Evolutionary conservation across 441 rosid genomes (phyloP), one percentile per base, ranked within the genome.

Genomic region (Erodium moschatum): DNA sequence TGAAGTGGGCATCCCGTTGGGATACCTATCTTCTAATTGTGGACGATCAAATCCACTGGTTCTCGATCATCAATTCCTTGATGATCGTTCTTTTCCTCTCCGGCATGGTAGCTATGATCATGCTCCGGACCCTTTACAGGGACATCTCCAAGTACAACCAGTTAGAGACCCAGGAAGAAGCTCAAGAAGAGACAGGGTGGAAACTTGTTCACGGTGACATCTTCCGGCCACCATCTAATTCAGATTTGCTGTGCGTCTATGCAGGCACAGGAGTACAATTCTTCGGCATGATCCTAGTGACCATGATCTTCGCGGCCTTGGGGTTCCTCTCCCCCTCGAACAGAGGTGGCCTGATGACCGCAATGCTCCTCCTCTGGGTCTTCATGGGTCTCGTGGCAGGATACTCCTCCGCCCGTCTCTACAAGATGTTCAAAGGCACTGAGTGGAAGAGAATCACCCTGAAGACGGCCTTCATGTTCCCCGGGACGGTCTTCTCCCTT

Each of bases 1-100:
- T 92, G 69, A 92, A 89, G 84, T 92, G 97, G 98, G 97, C 92
- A 1, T 92, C 94, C 11, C 83, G 98, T 19, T 90, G 98, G 98
- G 98, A 92, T 76, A 85, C 98, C 6, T 92, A 92, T 78, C 97
- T 90, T 72, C 76, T 89, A 66, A 89, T 89, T 94, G 89, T 91
- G 35, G 98, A 92, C 75, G 97, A 90, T 81, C 92, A 92, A 79
- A 92, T 92, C 67, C 97, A 92, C 71, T 92, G 98, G 97, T 89
- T 92, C 75, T 92, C 97, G 7, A 85, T 92, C 1, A 89, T 92
- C 68, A 90, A 92, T 71, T 92, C 98, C 1, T 78, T 90, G 85
- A 92, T 90, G 96, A 90, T 92, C 74, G 94, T 92, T 61, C 90
- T 92, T 67, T 92, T 92, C 87, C 97, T 90, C 61, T 90, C 97